Conservation (phyloP, 2,329 filamentous ascomycete species). For the Waltergamsia citrina region DNA sequence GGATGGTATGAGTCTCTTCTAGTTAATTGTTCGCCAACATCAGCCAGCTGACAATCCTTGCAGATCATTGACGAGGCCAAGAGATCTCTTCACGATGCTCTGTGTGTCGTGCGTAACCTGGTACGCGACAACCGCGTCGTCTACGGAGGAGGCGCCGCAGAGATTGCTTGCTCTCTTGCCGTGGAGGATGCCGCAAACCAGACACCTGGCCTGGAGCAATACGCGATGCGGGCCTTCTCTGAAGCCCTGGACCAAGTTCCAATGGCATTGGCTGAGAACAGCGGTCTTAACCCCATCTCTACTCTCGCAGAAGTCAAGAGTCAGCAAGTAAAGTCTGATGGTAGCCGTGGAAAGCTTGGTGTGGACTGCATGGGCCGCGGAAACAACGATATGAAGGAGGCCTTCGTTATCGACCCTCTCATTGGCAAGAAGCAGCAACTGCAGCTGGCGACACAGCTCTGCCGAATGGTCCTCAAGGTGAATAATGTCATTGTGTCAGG, state of each 20-base stretch:
- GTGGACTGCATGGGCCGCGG: slow-evolving; percentile 97
- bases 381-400: slow-evolving; percentile 93
- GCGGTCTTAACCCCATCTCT: slow-evolving; percentile 89
- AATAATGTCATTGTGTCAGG: slow-evolving; percentile 95
- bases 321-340: slow-evolving; percentile 74
- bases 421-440: slow-evolving; percentile 98
- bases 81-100: slow-evolving; percentile 90
- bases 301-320: slow-evolving; percentile 93
- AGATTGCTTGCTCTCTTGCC: slow-evolving; percentile 93
- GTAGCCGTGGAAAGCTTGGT: slow-evolving; percentile 56
- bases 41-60: slow-evolving; percentile 13
- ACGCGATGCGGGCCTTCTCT: slow-evolving; percentile 96
- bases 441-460: slow-evolving; percentile 90
- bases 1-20: slow-evolving; percentile 67
- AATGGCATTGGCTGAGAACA: slow-evolving; percentile 96
- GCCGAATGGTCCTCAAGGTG: slow-evolving; percentile 95
- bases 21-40: no score
- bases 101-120: slow-evolving; percentile 95
- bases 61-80: slow-evolving; percentile 99
- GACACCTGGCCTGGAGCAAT: slow-evolving; percentile 96
- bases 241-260: slow-evolving; percentile 90
- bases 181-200: slow-evolving; percentile 92
- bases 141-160: slow-evolving; percentile 91
- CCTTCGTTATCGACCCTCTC: slow-evolving; percentile 95
- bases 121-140: slow-evolving; percentile 95